A percentile compares a stretch with the other conserved stretches of the same genome.
Evolutionary conservation across 495 filamentous ascomycete genomes (phyloP).

Genomic region (Penicillium paradoxum): DNA sequence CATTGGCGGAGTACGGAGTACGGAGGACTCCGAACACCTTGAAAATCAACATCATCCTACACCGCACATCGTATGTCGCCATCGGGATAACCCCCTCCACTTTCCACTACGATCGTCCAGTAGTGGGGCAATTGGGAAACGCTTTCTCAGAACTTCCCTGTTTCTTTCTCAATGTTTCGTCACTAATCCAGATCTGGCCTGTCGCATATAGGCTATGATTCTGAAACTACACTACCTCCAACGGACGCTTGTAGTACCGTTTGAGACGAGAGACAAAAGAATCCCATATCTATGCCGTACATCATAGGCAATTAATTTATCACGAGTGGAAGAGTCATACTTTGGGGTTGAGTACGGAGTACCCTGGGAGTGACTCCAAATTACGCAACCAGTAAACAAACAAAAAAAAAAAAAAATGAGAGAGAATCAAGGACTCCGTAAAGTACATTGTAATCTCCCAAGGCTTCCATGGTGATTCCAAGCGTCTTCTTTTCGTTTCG

Average conservation of each 20-base stretch:
- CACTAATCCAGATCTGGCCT: neutral
- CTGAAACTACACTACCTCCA: constrained; percentile 1
- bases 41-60: neutral
- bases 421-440: neutral
- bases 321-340: too few species aligned
- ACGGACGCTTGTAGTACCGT: neutral
- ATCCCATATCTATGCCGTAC: too few species aligned
- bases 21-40: neutral
- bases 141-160: neutral
- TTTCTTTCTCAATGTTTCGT: neutral
- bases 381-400: too few species aligned
- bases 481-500: constrained; percentile 21
- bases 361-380: neutral
- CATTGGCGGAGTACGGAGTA: neutral
- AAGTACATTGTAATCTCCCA: neutral
- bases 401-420: neutral
- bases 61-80: neutral
- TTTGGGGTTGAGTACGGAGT: neutral
- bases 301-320: too few species aligned
- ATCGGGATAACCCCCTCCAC: neutral
- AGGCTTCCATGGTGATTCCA: constrained; percentile 29
- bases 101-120: neutral
- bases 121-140: constrained; percentile 1
- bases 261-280: too few species aligned
- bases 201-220: neutral